Percentiles rank a stretch among this genome's conserved stretches.
These are phyloP conservation scores for Nicotiana otophora DNA, from an alignment of 257 asterid genomes.

Conservation along the genomic window DNA sequence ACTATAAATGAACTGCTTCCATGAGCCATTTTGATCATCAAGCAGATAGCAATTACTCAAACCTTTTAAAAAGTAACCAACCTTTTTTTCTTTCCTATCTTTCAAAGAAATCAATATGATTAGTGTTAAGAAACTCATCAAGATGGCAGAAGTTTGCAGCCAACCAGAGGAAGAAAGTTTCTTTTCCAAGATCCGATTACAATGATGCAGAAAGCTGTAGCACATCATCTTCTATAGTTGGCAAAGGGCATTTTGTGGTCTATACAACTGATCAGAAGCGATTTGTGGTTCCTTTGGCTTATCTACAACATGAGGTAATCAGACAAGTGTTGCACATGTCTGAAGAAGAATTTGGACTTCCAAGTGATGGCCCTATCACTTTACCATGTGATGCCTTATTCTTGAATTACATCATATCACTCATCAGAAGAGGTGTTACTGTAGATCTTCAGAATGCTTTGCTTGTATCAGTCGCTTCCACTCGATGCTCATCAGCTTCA, in stretches of 20 bases:
- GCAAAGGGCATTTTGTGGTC: constrained; percentile 12
- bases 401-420: neutral
- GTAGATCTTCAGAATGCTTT: constrained; percentile 5
- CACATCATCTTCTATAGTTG: neutral
- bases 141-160: constrained; percentile 5
- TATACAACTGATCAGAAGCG: neutral
- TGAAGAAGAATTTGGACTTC: constrained; percentile 18
- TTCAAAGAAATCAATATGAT: neutral
- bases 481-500: neutral
- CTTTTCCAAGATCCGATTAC: neutral
- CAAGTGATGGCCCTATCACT: neutral
- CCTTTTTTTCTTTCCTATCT: neutral
- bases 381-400: neutral
- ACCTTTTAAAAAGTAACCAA: neutral
- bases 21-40: neutral
- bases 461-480: neutral
- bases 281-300: constrained; percentile 23
- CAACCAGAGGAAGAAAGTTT: neutral
- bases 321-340: constrained; percentile 23
- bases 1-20: neutral
- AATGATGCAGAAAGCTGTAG: neutral
- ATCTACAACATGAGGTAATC: constrained; percentile 15
- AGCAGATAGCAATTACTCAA: neutral
- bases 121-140: neutral
- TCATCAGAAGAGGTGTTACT: neutral